Evolutionary conservation across 2,329 filamentous ascomycete genomes (phyloP), one percentile per base, ranked within the genome.

Genomic region (Geosmithia flava): DNA sequence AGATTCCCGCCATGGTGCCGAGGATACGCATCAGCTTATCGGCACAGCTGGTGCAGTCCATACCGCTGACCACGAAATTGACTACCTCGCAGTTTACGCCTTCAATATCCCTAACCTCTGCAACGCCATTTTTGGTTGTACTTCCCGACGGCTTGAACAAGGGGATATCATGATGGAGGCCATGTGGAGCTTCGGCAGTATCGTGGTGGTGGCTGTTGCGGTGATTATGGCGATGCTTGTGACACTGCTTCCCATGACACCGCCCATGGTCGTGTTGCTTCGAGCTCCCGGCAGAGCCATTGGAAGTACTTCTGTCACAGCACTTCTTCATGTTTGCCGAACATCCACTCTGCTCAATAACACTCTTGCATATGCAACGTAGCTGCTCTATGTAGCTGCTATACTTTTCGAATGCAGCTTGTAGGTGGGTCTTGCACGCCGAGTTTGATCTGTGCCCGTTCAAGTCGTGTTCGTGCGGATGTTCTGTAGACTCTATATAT

Each of bases 11-110:
- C 3, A 55, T 54, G 2, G 49, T 51, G 1, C 50, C 50, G 29
- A 67, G 58, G 2, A 56, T 54, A 1, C 58, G 58, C 44, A 57
- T 51, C 37, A 67, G 48, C 47, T 66, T 67, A 49, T 62, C 61
- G 3, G 54, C 62, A 33, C 64, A 67, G 11, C 60, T 59, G 1
- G 64, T 62, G 40, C 64, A 67, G 3, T 60, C 61, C 62, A 67
- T 67, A 20, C 65, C 65, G 17, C 58, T 56, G 29, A 67, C 60
- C 2, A 55, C 39, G 15, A 63, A 48, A 20, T 50, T 51, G 30
- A 64, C 54, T 7, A 53, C 54, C 53, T 65, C 60, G 11, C 55
- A 8, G 20, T 27, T 11, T 16, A n/a, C 19, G 17, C 19, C 17
- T 6, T 13, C n/a, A 17, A 20, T 11, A 29, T 33, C 27, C 15